Evolutionary conservation across 352 stramenopile species (phyloP), one percentile per base, ranked within the genome.

Genomic region (Globisporangium takayamanum): DNA sequence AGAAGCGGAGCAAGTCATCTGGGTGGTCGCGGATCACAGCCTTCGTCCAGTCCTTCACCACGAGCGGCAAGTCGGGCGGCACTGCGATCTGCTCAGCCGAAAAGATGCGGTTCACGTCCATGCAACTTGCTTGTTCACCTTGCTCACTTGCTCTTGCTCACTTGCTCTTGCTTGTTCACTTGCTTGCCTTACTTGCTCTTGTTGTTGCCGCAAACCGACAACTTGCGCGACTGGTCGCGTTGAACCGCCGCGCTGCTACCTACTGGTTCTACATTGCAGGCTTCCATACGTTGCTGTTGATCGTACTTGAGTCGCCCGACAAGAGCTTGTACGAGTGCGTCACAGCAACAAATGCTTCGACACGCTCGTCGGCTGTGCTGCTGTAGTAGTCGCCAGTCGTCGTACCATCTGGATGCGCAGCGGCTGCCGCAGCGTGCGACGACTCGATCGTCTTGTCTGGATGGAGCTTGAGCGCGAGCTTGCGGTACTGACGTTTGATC

Each of bases 41-140:
- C 71, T 97, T 97, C 6, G 89, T 92, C 80, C 89, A 97, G 58
- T 97, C 85, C 63, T 97, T 96, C 39, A 96, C 69, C 50, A 97
- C 74, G 6, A 76, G 64, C 28, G 89, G 88, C 14, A 97, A 73
- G 44, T 97, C 90, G 0, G 86, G 75, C 10, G 86, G 81, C 66
- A 97, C 88, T 0, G 78, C 84, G 62, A 97, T 97, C 64, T 97
- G 90, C 70, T 97, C 89, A 10, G 89, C 89, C 48, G 76, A 92
- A 63, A 97, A 97, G 50, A 97, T 97, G 52, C 89, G 83, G 62
- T 96, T 96, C 68, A 94, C 84, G 59, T 97, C 88, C 89, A 97
- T 97, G 33, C 22, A 39, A 39, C 1, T 28, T 55, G 50, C 36
- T 14, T 22, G 6, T 33, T 14, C 49, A 20, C 41, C n/a, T 58